Conservation (phyloP, 331 rosid species). For the Phaseolus coccineus region DNA sequence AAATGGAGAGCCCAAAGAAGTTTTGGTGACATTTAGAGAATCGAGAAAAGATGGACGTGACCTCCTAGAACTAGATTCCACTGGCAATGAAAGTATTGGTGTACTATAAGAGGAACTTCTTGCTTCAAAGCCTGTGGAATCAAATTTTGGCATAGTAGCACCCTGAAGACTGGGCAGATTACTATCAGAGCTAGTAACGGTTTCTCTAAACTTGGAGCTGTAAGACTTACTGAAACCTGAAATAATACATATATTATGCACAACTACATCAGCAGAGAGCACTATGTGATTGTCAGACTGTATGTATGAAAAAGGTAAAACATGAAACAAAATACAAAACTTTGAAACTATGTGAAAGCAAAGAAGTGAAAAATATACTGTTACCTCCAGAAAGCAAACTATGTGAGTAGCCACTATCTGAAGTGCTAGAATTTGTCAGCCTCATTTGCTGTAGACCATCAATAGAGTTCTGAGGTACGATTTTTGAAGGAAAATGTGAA, state of each 20-base stretch:
- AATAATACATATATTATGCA: conserved; percentile 44
- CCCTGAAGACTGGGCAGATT: conserved; percentile 50
- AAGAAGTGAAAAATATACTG: conserved; percentile 19
- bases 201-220: conserved; percentile 53
- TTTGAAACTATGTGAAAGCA: conserved; percentile 11
- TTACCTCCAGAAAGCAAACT: conserved; percentile 65
- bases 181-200: conserved; percentile 46
- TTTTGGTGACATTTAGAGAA: conserved; percentile 66
- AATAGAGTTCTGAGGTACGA: conserved; percentile 61
- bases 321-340: conserved; percentile 40
- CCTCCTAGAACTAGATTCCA: conserved; percentile 69
- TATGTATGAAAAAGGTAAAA: conserved; percentile 32
- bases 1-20: conserved; percentile 60
- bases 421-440: conserved; percentile 52
- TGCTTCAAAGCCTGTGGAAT: conserved; percentile 53
- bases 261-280: conserved; percentile 50
- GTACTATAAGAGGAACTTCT: conserved; percentile 58
- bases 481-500: conserved; percentile 54
- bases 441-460: conserved; percentile 50
- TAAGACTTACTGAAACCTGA: conserved; percentile 52
- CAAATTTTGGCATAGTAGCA: conserved; percentile 55
- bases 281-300: conserved; percentile 34
- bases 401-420: conserved; percentile 47
- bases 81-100: conserved; percentile 50
- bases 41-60: conserved; percentile 93